Conservation (phyloP, 345 rosid species). For the Diplotaxis tenuifolia region DNA sequence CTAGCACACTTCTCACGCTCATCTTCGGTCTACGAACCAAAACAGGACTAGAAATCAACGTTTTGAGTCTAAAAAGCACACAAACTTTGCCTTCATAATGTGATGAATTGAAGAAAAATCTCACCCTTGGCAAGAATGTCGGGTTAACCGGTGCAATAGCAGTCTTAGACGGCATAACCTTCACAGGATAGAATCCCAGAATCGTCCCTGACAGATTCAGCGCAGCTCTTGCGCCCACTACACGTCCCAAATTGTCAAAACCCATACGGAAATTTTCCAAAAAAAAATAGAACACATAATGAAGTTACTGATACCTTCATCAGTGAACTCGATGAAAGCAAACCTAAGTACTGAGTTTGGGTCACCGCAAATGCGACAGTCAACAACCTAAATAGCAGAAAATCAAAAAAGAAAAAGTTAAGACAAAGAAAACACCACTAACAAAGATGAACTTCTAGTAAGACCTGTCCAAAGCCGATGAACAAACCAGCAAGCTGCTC, state of each 20-base stretch:
- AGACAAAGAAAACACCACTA: background rate
- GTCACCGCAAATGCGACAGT: conserved; percentile 95
- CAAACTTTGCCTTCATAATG: conserved; percentile 1
- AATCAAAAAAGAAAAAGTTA: background rate
- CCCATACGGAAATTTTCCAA: background rate
- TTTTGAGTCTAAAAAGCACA: conserved; percentile 10
- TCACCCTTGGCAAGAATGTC: conserved; percentile 86
- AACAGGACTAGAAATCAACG: conserved; percentile 9
- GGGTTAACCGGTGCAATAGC: conserved; percentile 98
- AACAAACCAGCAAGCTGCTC: conserved; percentile 94
- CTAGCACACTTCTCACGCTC: conserved; percentile 95
- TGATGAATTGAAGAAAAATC: background rate
- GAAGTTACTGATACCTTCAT: conserved; percentile 57
- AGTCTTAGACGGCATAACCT: conserved; percentile 88
- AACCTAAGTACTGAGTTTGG: conserved; percentile 94
- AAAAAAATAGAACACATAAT: background rate
- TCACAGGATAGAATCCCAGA: conserved; percentile 89
- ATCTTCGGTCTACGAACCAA: conserved; percentile 59
- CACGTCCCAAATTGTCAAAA: conserved; percentile 20
- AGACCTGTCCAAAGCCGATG: conserved; percentile 78
- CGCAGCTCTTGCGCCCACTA: conserved; percentile 77
- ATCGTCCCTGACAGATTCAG: conserved; percentile 71
- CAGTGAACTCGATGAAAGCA: conserved; percentile 92
- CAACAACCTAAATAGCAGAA: conserved; percentile 65
- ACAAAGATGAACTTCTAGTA: conserved; percentile 3